Base-by-base conservation (phyloP, 495 filamentous ascomycete genomes). In the Tetracladium setigerum region DNA sequence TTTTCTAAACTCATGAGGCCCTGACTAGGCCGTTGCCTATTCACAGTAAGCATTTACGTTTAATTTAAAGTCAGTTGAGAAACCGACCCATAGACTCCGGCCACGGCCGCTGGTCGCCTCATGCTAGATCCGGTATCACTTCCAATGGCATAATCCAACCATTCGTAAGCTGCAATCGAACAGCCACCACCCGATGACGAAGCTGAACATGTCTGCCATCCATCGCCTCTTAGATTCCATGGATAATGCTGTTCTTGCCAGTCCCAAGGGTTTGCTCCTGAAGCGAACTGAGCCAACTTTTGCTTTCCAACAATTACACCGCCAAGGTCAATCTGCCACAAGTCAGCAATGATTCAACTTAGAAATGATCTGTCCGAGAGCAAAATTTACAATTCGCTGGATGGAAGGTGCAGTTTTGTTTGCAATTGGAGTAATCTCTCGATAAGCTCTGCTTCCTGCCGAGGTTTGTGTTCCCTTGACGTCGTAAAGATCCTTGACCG, bases 401-500 rank as follows among this genome's bases (percentile, higher is more conserved):
- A 79, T 64, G 2, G 67, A 53, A 0, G 67, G 56, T 2, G 72
- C 71, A 1, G 67, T 76, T 13, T 42, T 50, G 35, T 64, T 70
- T 5, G 66, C 65, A 6, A 65, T 45, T 1, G 63, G 60, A 34
- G 63, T 69, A 3, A 76, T 54, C 13, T 65, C 49, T 24, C 70
- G 69, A 61, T 63, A 77, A 0, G 74, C 75, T 8, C 67, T 63
- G 47, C 71, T 79, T 6, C 75, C 74, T 31, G 68, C 63, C n/a
- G 67, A 69, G 0, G 73, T 79, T 30, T 67, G 57, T 0, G 77
- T 53, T 9, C 76, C 77, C 11, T 66, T 65, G 27, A 79, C 54
- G 46, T 79, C 69, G 53, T 68, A 76, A 18, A 78, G 67, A 41
- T 78, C 77, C 49, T 81, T 81, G 51, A 78, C 61, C 0, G 68